Evolutionary conservation across 805 yeast genomes (phyloP).

Genomic region (Zygoascus flipseniorum): DNA sequence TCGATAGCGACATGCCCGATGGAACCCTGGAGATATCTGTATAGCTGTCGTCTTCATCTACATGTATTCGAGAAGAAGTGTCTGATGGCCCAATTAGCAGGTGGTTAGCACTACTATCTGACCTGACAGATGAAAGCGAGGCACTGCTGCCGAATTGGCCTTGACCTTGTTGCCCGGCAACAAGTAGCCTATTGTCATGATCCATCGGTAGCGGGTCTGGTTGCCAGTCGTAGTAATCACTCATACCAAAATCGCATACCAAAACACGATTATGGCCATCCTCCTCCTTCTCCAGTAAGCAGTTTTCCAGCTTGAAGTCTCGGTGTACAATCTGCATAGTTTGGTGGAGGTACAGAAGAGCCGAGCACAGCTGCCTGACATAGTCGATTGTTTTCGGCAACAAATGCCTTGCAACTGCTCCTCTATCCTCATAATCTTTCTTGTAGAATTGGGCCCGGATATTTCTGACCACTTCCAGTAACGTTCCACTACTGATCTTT

Average conservation of each 20-base stretch:
- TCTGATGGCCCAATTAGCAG: constrained; percentile 19
- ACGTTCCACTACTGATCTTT: constrained; percentile 64
- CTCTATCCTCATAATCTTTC: not conserved
- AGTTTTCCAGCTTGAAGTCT: constrained; percentile 75
- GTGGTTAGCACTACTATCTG: not conserved
- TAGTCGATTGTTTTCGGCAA: constrained; percentile 23
- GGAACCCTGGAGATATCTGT: constrained; percentile 1
- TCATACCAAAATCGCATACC: constrained; percentile 89
- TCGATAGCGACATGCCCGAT: constrained; percentile 14
- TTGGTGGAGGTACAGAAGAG: constrained; percentile 56
- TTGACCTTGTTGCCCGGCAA: not conserved
- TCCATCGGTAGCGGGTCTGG: constrained; percentile 4
- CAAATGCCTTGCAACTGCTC: not conserved
- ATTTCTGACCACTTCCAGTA: constrained; percentile 63
- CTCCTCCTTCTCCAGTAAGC: constrained; percentile 44
- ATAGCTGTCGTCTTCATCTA: not conserved
- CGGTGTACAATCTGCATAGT: constrained; percentile 64
- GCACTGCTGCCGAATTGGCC: not conserved
- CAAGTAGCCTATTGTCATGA: not conserved
- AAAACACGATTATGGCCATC: constrained; percentile 35
- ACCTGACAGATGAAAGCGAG: constrained; percentile 2
- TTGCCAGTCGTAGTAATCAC: constrained; percentile 26
- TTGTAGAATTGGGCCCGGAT: constrained; percentile 36
- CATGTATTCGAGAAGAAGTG: constrained; percentile 16
- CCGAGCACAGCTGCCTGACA: constrained; percentile 47